Base-by-base conservation (phyloP, 2,329 filamentous ascomycete genomes). In the Beauveria scarabaeidicola region DNA sequence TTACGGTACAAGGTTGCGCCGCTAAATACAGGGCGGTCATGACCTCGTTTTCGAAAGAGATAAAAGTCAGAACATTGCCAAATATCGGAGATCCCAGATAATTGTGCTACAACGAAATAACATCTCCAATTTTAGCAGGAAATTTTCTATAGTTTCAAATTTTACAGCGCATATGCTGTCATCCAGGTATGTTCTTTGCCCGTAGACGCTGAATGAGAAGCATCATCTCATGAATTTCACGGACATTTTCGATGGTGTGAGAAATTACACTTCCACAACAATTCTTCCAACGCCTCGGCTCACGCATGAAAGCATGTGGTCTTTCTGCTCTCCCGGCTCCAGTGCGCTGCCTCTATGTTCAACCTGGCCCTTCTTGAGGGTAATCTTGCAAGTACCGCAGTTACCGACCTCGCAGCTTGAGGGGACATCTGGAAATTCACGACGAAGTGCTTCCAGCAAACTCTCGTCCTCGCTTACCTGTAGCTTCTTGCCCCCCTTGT, bases 351-450 rank as follows among this genome's bases (percentile, higher is more conserved):
- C 80, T 52, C 78, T 69, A 64, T 82, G 80, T 21, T 80, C 74
- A 2, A 81, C 76, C 36, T 66, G 64, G 0, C 80, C 80, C 3
- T 66, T 64, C 64, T 66, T 73, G 38, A 82, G 62, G 2, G 56
- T 64, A 19, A 82, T 68, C 65, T 73, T 77, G 66, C 80, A 83
- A 3, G 79, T 82, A 0, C 77, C 80, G 56, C 80, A 82, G 61
- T 81, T 82, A 0, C 80, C 80, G 1, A 80, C 80, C 64, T 80
- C 77, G 63, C 80, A 83, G 62, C 77, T 80, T 17, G 76, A 80
- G 1, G 76, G 69, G 2, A 80, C 67, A 5, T 75, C 74, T 0
- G 71, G 70, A 57, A 79, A 76, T 52, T 75, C 68, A 32, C 69
- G 69, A 62, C 74, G 72, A 41, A 83, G 69, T 3, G 75, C 77